Conservation (phyloP, 2,329 filamentous ascomycete species). For the Ophiostoma australiae region DNA sequence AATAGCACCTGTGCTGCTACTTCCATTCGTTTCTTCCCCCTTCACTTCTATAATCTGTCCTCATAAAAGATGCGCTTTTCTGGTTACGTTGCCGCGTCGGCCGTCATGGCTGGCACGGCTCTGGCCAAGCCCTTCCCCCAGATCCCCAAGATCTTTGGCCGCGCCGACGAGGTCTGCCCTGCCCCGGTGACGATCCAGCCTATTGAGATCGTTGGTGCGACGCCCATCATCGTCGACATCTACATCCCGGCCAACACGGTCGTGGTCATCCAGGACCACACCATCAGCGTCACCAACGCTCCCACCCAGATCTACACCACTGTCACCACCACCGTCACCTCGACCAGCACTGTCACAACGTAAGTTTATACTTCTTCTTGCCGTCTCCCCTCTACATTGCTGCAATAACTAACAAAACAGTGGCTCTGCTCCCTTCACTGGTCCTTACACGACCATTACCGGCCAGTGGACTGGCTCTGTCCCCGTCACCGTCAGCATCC, state of each 20-base stretch:
- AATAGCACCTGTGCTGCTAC: not conserved
- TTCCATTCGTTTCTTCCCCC: not conserved
- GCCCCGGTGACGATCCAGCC: constrained; percentile 25
- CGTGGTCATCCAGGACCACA: constrained; percentile 23
- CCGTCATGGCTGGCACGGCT: constrained; percentile 19
- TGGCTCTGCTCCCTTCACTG: constrained; percentile 22
- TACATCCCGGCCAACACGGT: constrained; percentile 24
- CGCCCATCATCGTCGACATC: constrained; percentile 22
- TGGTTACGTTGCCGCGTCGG: constrained; percentile 17
- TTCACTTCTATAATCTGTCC: not conserved
- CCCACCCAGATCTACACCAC: constrained; percentile 25
- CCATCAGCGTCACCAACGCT: constrained; percentile 25
- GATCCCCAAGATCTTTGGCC: constrained; percentile 6
- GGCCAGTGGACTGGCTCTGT: constrained; percentile 24
- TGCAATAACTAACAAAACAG: not conserved
- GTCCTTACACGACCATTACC: constrained; percentile 27
- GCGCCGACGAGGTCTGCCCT: constrained; percentile 21
- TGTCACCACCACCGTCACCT: constrained; percentile 20
- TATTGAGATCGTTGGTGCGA: constrained; percentile 23
- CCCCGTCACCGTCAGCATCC: constrained; percentile 24
- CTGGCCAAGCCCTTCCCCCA: constrained; percentile 15
- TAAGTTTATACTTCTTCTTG: constrained; percentile 15
- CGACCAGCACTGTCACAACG: constrained; percentile 24
- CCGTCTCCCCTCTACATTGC: no score
- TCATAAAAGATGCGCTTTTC: constrained; percentile 16